Evolutionary conservation across 805 yeast genomes (phyloP).

Genomic region (Candida parachauliodes): DNA sequence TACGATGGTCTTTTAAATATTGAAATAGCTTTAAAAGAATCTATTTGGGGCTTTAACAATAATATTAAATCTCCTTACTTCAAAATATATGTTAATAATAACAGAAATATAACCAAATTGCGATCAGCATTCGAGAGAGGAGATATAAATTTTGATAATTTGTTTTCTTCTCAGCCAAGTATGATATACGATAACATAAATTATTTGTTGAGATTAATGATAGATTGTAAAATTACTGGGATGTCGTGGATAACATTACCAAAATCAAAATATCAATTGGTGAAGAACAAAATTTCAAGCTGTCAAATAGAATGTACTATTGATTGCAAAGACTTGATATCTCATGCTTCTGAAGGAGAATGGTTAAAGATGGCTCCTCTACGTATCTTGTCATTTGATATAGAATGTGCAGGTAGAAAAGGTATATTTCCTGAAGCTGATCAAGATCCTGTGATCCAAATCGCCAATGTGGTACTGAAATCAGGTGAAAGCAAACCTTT

Average conservation of each 20-base stretch:
- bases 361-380: conserved; percentile 93
- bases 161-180: conserved; percentile 51
- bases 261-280: conserved; percentile 56
- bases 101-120: conserved; percentile 61
- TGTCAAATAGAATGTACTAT: conserved; percentile 84
- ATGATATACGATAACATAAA: conserved; percentile 89
- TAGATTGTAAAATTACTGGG: conserved; percentile 88
- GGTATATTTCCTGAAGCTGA: conserved; percentile 96
- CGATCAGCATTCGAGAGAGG: conserved; percentile 85
- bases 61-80: conserved; percentile 75
- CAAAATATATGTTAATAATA: conserved; percentile 64
- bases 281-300: conserved; percentile 53
- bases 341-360: conserved; percentile 89
- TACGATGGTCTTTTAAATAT: conserved; percentile 62
- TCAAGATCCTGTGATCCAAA: conserved; percentile 91
- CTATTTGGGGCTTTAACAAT: conserved; percentile 92
- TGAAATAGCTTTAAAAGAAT: conserved; percentile 69
- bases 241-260: conserved; percentile 98
- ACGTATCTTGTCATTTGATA: conserved; percentile 90
- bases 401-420: conserved; percentile 97
- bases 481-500: conserved; percentile 87
- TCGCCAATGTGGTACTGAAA: conserved; percentile 87
- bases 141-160: conserved; percentile 58
- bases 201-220: conserved; percentile 80
- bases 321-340: conserved; percentile 60